A percentile compares a stretch with the other conserved stretches of the same genome.
These are phyloP conservation scores for Delphinella strobiligena DNA, from an alignment of 2,329 filamentous ascomycete genomes.

Conservation along the genomic window DNA sequence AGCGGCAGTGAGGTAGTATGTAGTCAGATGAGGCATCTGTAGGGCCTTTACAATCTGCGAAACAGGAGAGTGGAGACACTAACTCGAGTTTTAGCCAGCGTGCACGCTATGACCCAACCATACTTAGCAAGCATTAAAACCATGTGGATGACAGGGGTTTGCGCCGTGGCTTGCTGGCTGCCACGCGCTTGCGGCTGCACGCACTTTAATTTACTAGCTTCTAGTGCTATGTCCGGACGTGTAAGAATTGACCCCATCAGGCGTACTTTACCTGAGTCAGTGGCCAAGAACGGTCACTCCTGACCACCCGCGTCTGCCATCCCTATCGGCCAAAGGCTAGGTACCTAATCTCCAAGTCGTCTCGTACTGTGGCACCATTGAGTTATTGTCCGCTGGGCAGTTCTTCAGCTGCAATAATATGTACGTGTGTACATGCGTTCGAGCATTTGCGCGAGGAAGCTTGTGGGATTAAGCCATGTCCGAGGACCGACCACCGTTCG, in stretches of 20 bases:
- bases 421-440: too few species aligned
- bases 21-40: background rate
- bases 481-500: too few species aligned
- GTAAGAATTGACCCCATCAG: too few species aligned
- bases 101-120: background rate
- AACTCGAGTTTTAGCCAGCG: background rate
- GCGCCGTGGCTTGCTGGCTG: background rate
- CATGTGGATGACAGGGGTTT: background rate
- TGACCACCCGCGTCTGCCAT: too few species aligned
- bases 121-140: background rate
- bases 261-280: background rate
- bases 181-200: background rate
- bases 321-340: too few species aligned
- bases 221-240: background rate
- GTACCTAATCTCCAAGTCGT: too few species aligned
- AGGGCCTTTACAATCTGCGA: background rate
- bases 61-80: background rate
- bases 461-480: too few species aligned
- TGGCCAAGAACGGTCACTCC: too few species aligned
- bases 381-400: too few species aligned
- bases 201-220: background rate
- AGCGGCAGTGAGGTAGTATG: background rate
- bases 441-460: too few species aligned
- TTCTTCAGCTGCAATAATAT: too few species aligned
- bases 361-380: too few species aligned